Evolutionary conservation across 257 asterid species (phyloP), one percentile per base, ranked within the genome.

Genomic region (Nicotiana otophora): DNA sequence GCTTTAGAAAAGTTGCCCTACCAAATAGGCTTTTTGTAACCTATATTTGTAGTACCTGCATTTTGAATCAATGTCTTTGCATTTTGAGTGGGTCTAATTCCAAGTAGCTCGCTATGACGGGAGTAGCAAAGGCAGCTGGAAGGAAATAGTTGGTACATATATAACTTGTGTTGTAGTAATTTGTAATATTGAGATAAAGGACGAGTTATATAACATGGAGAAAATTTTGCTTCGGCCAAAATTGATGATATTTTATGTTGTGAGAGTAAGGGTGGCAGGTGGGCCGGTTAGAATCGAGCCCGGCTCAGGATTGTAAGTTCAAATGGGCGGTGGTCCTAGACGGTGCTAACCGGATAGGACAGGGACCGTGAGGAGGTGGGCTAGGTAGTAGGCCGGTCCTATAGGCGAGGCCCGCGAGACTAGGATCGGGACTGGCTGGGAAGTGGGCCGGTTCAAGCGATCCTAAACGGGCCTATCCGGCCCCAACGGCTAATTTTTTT

Each of bases 61-160:
- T 34, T 23, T 75, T 8, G 42, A 26, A 75, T 75, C 80, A 15
- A 48, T 26, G 15, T 75, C 63, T 74, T 74, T 15, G 63, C 28
- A 51, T 51, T 75, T 48, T 75, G 30, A 5, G 46, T 14, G 28
- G 80, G 80, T 15, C 80, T 75, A 75, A 72, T 48, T 62, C 39
- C 80, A 74, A 23, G 62, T 74, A 74, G 63, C 16, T 74, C 15
- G 23, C 80, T 48, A 74, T 74, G 62, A 46, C 26, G 80, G 80
- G 80, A 48, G 80, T 48, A 74, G 42, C 39, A 51, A 74, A 7
- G 53, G 23, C 1, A 26, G 80, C 46, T 72, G 61, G 39, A 46
- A 23, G 36, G 2, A 72, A 33, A 12, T 46, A 30, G 20, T 23
- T 42, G 36, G 78, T 6, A 46, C 39, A 72, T 2, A 28, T 28